phyloP scores from a whole-genome alignment of 345 rosid genomes.

The Hirschfeldia incana region DNA sequence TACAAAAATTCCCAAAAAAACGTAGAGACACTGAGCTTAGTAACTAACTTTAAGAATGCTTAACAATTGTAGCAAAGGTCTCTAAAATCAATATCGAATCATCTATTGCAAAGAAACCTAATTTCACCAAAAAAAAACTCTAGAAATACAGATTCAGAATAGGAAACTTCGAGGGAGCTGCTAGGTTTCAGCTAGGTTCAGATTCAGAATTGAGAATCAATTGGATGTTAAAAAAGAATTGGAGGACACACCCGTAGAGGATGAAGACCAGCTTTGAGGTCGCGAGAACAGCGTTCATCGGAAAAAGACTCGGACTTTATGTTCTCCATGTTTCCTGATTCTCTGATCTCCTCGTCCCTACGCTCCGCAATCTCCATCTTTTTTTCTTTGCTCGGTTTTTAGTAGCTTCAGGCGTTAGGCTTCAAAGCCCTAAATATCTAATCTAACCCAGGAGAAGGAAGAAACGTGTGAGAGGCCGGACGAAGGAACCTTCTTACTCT shows the following conservation, averaged over 20 bases:
- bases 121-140: not conserved
- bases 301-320: slow-evolving; percentile 24
- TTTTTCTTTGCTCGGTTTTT: slow-evolving; percentile 15
- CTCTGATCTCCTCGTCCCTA: slow-evolving; percentile 61
- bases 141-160: not conserved
- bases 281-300: slow-evolving; percentile 76
- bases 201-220: not conserved
- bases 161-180: not conserved
- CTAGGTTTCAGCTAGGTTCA: slow-evolving; percentile 3
- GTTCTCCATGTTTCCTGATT: slow-evolving; percentile 30
- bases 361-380: slow-evolving; percentile 66
- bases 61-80: slow-evolving; percentile 3
- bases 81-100: not conserved
- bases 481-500: not conserved
- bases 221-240: not conserved
- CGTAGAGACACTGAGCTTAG: too few species aligned
- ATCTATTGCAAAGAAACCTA: not conserved
- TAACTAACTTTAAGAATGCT: too few species aligned
- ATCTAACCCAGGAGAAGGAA: not conserved
- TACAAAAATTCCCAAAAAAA: slow-evolving; percentile 31
- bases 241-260: slow-evolving; percentile 72
- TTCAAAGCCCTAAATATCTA: slow-evolving; percentile 40
- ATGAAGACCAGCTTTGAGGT: slow-evolving; percentile 79
- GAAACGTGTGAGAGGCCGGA: not conserved
- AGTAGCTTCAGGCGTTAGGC: slow-evolving; percentile 3